These are phyloP conservation scores for Hypoxylon rickii DNA, from an alignment of 495 filamentous ascomycete species.

Conservation along the genomic window DNA sequence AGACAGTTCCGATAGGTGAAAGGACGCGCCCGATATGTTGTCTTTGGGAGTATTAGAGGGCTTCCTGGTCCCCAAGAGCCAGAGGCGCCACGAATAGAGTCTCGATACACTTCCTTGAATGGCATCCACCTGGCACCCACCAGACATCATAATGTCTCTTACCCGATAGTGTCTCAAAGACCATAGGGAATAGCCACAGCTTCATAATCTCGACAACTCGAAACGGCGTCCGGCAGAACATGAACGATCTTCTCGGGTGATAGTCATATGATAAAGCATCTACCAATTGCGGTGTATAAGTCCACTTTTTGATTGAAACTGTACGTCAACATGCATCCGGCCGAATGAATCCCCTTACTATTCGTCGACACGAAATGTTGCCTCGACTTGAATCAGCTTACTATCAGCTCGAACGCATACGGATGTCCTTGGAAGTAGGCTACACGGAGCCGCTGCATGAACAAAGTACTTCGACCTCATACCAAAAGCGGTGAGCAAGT, in stretches of 20 bases:
- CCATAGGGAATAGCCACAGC: neutral
- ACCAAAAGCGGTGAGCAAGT: constrained; percentile 9
- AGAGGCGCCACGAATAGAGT: neutral
- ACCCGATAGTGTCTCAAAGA: neutral
- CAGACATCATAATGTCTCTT: neutral
- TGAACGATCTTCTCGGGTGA: constrained; percentile 1
- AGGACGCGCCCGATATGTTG: neutral
- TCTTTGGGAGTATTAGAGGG: neutral
- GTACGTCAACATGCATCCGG: constrained; percentile 17
- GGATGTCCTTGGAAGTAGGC: neutral
- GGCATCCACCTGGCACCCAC: neutral
- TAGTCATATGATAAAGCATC: constrained; percentile 8
- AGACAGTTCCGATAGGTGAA: neutral
- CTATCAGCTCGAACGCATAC: neutral
- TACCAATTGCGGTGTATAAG: constrained; percentile 7
- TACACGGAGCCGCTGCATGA: neutral
- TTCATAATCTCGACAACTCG: neutral
- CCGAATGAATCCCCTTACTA: constrained; percentile 11
- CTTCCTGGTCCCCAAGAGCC: neutral
- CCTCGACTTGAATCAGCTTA: constrained; percentile 9
- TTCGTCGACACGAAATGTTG: neutral
- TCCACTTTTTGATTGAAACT: neutral
- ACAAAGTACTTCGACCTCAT: constrained; percentile 1
- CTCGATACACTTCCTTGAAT: neutral
- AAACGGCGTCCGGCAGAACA: neutral